A percentile compares a stretch with the other conserved stretches of the same genome.
phyloP scores from a whole-genome alignment of 2,329 filamentous ascomycete genomes.

The Bipolaris oryzae region DNA sequence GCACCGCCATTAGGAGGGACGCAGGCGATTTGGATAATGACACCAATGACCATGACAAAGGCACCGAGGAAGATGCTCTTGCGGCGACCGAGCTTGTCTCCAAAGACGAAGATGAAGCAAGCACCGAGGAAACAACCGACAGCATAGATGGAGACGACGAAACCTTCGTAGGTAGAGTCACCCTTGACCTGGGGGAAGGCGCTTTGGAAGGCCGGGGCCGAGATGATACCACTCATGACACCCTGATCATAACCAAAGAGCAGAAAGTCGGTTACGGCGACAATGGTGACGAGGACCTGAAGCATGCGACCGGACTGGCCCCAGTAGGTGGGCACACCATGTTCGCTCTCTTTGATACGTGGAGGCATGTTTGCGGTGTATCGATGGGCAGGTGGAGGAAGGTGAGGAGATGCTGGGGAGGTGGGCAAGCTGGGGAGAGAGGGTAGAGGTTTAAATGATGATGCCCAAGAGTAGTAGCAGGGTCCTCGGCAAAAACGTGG shows the following conservation, averaged over 20 bases:
- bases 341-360: slow-evolving; percentile 31
- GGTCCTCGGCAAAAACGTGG: slow-evolving; percentile 23
- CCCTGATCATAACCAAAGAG: slow-evolving; percentile 57
- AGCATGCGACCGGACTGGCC: slow-evolving; percentile 38
- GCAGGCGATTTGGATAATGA: slow-evolving; percentile 46
- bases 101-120: slow-evolving; percentile 46
- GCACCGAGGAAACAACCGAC: slow-evolving; percentile 54
- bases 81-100: slow-evolving; percentile 52
- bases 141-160: slow-evolving; percentile 59
- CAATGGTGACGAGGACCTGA: slow-evolving; percentile 47
- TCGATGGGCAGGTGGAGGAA: slow-evolving; percentile 27
- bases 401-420: slow-evolving; percentile 32
- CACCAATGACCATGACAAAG: slow-evolving; percentile 50
- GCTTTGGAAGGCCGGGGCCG: slow-evolving; percentile 40
- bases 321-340: slow-evolving; percentile 39
- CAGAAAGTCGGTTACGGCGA: slow-evolving; percentile 56
- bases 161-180: slow-evolving; percentile 50
- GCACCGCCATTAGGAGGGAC: slow-evolving; percentile 34
- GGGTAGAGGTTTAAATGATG: slow-evolving; percentile 34
- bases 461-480: slow-evolving; percentile 19
- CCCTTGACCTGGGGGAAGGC: slow-evolving; percentile 48
- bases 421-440: slow-evolving; percentile 25
- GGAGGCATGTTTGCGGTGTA: slow-evolving; percentile 31
- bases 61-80: slow-evolving; percentile 52
- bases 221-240: slow-evolving; percentile 52